Percentiles rank a stretch among this genome's conserved stretches.
Conservation (phyloP, 2,329 filamentous ascomycete species). For the Colletotrichum brevisporum region DNA sequence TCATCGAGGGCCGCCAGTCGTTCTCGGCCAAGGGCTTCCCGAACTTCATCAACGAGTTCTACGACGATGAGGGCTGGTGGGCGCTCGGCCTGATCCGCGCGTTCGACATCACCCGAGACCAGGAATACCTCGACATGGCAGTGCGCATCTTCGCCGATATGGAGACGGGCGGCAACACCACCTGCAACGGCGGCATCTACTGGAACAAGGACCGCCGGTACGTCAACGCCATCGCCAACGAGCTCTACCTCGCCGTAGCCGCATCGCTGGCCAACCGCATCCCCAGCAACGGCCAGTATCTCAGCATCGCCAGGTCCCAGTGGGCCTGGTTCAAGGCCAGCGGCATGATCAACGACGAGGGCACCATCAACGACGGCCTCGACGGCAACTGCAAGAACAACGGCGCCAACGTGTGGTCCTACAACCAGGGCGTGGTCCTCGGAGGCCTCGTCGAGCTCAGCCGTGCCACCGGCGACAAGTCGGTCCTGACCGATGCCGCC, state of each 20-base stretch:
- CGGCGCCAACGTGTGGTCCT: conserved; percentile 64
- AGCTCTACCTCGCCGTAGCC: conserved; percentile 68
- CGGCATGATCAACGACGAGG: conserved; percentile 66
- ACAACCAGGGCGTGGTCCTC: conserved; percentile 72
- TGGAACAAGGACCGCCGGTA: conserved; percentile 68
- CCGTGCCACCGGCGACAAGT: conserved; percentile 57
- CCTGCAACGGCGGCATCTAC: conserved; percentile 69
- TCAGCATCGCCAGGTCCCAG: conserved; percentile 62
- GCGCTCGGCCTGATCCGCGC: conserved; percentile 70
- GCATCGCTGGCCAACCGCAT: conserved; percentile 67
- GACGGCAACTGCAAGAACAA: conserved; percentile 65
- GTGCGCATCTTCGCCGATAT: conserved; percentile 70
- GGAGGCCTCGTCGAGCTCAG: conserved; percentile 68
- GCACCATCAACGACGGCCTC: conserved; percentile 69
- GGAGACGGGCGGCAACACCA: conserved; percentile 60
- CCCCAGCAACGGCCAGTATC: conserved; percentile 56
- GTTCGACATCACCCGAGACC: conserved; percentile 67
- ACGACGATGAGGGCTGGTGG: conserved; percentile 77
- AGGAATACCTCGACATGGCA: conserved; percentile 67
- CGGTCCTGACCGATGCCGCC: conserved; percentile 58
- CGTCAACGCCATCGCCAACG: conserved; percentile 71
- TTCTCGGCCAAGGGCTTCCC: conserved; percentile 46
- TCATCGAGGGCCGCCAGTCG: conserved; percentile 45
- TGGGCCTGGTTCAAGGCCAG: conserved; percentile 67
- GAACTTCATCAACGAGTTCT: conserved; percentile 66